Conservation (phyloP, 2,329 filamentous ascomycete genomes). For the Cryoendolithus antarcticus region DNA sequence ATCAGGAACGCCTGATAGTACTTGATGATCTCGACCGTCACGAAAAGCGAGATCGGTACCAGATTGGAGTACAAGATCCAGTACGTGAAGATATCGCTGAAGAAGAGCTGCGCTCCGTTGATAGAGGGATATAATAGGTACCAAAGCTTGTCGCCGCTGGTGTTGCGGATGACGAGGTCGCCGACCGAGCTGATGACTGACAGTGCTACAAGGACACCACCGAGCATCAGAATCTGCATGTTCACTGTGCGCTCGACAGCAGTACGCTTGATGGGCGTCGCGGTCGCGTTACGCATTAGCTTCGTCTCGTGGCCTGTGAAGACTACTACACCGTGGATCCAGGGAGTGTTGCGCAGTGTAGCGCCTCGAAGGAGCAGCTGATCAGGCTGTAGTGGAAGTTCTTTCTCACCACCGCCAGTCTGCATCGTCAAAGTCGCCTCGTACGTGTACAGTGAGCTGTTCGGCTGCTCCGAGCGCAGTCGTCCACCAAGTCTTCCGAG, state of each 20-base stretch:
- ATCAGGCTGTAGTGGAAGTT: slow-evolving; percentile 78
- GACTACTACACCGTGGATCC: slow-evolving; percentile 91
- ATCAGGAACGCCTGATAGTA: slow-evolving; percentile 97
- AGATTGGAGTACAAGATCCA: slow-evolving; percentile 96
- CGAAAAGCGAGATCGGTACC: slow-evolving; percentile 94
- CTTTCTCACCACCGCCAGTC: slow-evolving; percentile 82
- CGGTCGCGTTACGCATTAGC: slow-evolving; percentile 95
- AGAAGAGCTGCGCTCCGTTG: slow-evolving; percentile 66
- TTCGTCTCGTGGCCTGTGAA: slow-evolving; percentile 98
- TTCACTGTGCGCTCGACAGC: slow-evolving; percentile 93
- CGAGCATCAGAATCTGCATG: slow-evolving; percentile 78
- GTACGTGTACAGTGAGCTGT: slow-evolving; percentile 96
- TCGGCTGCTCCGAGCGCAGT: slow-evolving; percentile 89
- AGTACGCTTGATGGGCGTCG: slow-evolving; percentile 92
- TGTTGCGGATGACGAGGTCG: slow-evolving; percentile 67
- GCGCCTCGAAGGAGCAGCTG: slow-evolving; percentile 87
- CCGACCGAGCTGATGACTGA: slow-evolving; percentile 86
- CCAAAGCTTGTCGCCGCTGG: slow-evolving; percentile 46
- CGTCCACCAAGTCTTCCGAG: slow-evolving; percentile 75
- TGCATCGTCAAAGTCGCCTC: slow-evolving; percentile 91
- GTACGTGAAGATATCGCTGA: slow-evolving; percentile 91
- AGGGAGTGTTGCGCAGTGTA: slow-evolving; percentile 88
- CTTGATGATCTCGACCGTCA: slow-evolving; percentile 94
- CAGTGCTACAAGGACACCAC: slow-evolving; percentile 68
- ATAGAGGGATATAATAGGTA: slow-evolving; percentile 61